Evolutionary conservation across 805 yeast species (phyloP), one percentile per base, ranked within the genome.

Genomic region (Zygosaccharomyces kombuchaensis): DNA sequence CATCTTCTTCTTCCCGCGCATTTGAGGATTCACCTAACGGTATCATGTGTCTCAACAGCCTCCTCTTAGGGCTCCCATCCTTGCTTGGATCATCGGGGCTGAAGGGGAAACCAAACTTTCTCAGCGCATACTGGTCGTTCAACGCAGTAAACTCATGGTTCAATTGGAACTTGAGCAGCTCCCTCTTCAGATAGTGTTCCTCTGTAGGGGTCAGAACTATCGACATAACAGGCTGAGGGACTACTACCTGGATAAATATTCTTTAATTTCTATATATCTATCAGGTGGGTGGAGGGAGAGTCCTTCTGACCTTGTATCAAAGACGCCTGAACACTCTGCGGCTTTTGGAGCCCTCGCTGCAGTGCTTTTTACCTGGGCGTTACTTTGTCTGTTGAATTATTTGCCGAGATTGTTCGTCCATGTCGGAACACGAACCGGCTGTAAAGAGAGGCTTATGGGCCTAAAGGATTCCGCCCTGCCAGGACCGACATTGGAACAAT

Each of bases 101-200:
- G 63, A 91, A 91, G 1, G 98, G 98, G 16, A 75, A 74, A 0
- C 97, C 97, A 54, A 91, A 75, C 41, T 75, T 67, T 32, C 84
- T 71, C 34, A 91, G 69, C 9, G 89, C 82, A 14, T 76, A 68
- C 26, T 80, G 77, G 48, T 80, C 78, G 49, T 81, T 76, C 34
- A 89, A 65, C 17, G 62, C 63, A 23, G 70, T 76, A 34, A 88
- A 70, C 62, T 91, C 99, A 4, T 72, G 59, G 9, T 74, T 72
- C 26, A 89, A 66, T 58, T 85, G 77, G 9, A 75, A 70, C 50
- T 78, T 75, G 22, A 91, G 68, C 13, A 91, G 72, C 65, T 87
- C 90, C 57, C 95, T 80, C 65, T 91, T 91, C 44, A 93, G 73
- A 63, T 84, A 86, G 59, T 91, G 97, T 65, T 88, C 96, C 62